Conservation (phyloP, 73 alveolate species). For the Effrenium voratum region DNA sequence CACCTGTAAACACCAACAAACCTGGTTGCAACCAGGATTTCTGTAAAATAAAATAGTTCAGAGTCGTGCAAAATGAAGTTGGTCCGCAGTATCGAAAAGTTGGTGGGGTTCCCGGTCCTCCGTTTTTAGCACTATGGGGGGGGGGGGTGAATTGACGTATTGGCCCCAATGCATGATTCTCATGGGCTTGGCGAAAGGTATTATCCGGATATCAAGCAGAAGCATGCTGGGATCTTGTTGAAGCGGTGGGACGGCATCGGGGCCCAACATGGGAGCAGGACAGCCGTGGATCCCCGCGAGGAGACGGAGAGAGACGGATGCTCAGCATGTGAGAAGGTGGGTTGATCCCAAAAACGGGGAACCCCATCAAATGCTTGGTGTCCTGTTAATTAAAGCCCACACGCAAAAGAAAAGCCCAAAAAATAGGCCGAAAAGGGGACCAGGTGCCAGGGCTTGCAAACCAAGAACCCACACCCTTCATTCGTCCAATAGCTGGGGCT, state of each 20-base stretch:
- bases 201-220: too few species aligned
- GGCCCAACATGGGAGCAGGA: background rate
- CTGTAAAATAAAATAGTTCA: background rate
- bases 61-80: background rate
- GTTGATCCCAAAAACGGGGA: too few species aligned
- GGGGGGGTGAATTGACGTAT: too few species aligned
- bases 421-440: background rate
- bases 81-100: too few species aligned
- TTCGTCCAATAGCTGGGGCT: too few species aligned
- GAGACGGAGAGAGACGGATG: slow-evolving; percentile 18
- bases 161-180: too few species aligned
- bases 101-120: too few species aligned
- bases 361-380: background rate
- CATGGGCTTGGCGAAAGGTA: too few species aligned
- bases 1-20: too few species aligned
- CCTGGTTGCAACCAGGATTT: background rate
- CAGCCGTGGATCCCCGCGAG: slow-evolving; percentile 52
- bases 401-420: background rate
- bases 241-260: background rate
- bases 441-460: background rate
- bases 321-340: background rate
- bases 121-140: too few species aligned
- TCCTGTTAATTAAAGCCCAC: background rate
- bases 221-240: too few species aligned
- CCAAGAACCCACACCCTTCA: too few species aligned